Evolutionary conservation across 441 rosid genomes (phyloP).

Genomic region (Euphorbia celastroides): DNA sequence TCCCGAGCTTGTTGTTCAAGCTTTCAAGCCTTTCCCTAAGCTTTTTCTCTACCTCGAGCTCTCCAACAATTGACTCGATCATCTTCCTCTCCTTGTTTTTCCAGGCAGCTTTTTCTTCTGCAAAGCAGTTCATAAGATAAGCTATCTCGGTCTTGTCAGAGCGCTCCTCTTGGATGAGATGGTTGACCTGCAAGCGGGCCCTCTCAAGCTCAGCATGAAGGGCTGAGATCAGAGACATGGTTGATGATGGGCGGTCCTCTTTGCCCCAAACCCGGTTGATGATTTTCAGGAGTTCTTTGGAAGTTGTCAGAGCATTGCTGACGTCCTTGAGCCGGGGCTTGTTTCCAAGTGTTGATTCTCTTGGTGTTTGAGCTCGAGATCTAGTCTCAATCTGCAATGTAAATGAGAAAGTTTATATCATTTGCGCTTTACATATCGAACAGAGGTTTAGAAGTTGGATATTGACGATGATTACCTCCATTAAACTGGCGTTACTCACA

Average conservation of each 20-base stretch:
- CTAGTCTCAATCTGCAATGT: slow-evolving; percentile 71
- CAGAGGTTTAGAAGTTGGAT: too few relatives aligned
- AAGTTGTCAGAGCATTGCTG: slow-evolving; percentile 88
- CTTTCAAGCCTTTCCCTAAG: slow-evolving; percentile 62
- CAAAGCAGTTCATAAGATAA: slow-evolving; percentile 82
- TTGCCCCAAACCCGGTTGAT: slow-evolving; percentile 90
- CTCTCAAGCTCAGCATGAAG: slow-evolving; percentile 94
- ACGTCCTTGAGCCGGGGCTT: slow-evolving; percentile 82
- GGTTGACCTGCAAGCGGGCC: slow-evolving; percentile 86
- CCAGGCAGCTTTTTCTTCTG: slow-evolving; percentile 96
- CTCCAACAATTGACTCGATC: slow-evolving; percentile 47
- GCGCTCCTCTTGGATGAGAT: slow-evolving; percentile 71
- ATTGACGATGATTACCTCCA: slow-evolving; percentile 59
- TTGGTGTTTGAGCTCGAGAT: slow-evolving; percentile 73
- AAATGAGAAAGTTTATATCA: too few relatives aligned
- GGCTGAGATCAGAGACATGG: slow-evolving; percentile 93
- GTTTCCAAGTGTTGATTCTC: slow-evolving; percentile 56
- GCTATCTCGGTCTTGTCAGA: slow-evolving; percentile 63
- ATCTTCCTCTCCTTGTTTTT: slow-evolving; percentile 45
- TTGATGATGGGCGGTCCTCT: slow-evolving; percentile 83
- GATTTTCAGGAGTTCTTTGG: slow-evolving; percentile 93
- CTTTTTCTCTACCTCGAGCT: slow-evolving; percentile 64
- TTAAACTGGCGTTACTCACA: slow-evolving; percentile 70
- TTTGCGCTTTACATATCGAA: background rate
- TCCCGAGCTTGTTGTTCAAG: slow-evolving; percentile 69